phyloP scores from a whole-genome alignment of 1,139 yeast genomes.

The Saccharomycopsis hybrid region DNA sequence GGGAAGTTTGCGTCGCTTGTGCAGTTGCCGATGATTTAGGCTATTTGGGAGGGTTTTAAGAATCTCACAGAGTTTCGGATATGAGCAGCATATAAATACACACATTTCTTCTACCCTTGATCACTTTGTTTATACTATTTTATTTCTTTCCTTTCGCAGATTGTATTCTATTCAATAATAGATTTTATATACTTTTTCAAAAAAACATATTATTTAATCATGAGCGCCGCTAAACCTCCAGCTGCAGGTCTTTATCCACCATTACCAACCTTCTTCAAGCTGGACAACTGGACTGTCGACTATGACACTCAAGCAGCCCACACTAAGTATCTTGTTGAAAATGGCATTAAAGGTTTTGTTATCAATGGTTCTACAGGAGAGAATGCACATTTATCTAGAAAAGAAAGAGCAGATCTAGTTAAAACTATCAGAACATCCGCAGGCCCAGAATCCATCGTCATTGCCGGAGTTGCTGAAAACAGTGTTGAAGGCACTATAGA shows the following conservation, averaged over 20 bases:
- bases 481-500: constrained; percentile 36
- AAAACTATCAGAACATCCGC: constrained; percentile 33
- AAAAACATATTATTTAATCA: too few relatives aligned
- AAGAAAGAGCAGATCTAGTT: constrained; percentile 35
- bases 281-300: constrained; percentile 30
- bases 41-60: too few relatives aligned
- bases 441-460: constrained; percentile 35
- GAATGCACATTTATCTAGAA: constrained; percentile 38
- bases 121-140: too few relatives aligned
- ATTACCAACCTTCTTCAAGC: constrained; percentile 35
- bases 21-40: too few relatives aligned
- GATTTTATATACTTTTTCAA: too few relatives aligned
- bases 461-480: constrained; percentile 42
- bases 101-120: too few relatives aligned
- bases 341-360: constrained; percentile 34
- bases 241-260: constrained; percentile 33
- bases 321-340: constrained; percentile 29
- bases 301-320: constrained; percentile 33
- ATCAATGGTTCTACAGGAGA: constrained; percentile 42
- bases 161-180: too few relatives aligned
- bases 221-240: too few relatives aligned
- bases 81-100: too few relatives aligned
- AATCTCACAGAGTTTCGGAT: too few relatives aligned
- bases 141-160: too few relatives aligned
- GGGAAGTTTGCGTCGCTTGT: too few relatives aligned